These are phyloP conservation scores for Flaveria linearis DNA, from an alignment of 129 eudicot genomes.

Conservation along the genomic window DNA sequence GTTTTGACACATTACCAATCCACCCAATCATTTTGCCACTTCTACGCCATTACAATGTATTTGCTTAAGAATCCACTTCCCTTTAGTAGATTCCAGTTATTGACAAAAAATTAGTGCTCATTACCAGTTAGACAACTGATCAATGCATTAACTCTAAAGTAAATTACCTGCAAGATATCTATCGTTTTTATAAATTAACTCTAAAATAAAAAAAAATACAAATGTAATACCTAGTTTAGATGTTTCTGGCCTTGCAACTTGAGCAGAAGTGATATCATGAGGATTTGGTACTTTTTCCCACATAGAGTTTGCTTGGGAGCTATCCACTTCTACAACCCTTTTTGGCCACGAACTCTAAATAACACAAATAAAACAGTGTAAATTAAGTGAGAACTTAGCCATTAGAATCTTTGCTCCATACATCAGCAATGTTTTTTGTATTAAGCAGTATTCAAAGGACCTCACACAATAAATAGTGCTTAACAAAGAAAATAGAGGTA, in stretches of 20 bases:
- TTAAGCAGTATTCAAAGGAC: neutral
- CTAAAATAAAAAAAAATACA: neutral
- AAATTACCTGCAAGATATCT: neutral
- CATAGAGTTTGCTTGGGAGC: slow-evolving; percentile 49
- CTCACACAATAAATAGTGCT: neutral
- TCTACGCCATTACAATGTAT: neutral
- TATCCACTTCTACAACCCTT: slow-evolving; percentile 65
- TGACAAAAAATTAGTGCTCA: neutral
- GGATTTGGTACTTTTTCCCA: slow-evolving; percentile 50
- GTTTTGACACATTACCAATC: neutral
- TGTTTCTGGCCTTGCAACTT: slow-evolving; percentile 43
- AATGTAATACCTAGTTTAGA: slow-evolving; percentile 42
- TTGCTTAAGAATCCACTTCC: neutral
- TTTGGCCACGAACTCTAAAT: slow-evolving; percentile 85
- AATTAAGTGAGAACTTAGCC: neutral
- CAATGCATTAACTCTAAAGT: neutral
- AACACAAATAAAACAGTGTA: slow-evolving; percentile 20
- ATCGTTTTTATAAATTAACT: neutral
- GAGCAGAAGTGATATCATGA: slow-evolving; percentile 57
- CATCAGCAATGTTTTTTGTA: neutral
- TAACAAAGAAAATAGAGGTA: slow-evolving; percentile 5
- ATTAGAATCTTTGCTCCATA: slow-evolving; percentile 7
- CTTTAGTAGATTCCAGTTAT: neutral
- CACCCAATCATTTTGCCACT: neutral
- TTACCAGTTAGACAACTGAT: neutral